Percentiles rank a stretch among this genome's conserved stretches.
phyloP scores from a whole-genome alignment of 2,329 filamentous ascomycete species.

The Colletotrichum caudatum region DNA sequence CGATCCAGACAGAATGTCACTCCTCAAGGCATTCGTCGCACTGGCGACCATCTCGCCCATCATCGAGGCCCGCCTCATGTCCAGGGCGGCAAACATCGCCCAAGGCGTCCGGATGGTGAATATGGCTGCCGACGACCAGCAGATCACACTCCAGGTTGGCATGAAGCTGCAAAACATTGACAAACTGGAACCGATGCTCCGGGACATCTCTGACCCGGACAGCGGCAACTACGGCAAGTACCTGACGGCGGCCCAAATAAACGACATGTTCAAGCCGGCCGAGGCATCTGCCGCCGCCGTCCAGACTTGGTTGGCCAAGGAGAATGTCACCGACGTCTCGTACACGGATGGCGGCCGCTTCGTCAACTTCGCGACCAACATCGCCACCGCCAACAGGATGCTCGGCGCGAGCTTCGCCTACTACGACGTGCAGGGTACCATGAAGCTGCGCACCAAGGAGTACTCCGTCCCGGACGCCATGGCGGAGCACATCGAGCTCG shows the following conservation, averaged over 20 bases:
- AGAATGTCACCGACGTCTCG: slow-evolving; percentile 39
- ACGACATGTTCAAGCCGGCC: slow-evolving; percentile 45
- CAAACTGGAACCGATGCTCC: slow-evolving; percentile 45
- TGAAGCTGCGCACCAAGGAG: slow-evolving; percentile 49
- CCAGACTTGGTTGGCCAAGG: slow-evolving; percentile 44
- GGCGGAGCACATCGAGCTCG: slow-evolving; percentile 55
- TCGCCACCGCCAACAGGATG: slow-evolving; percentile 53
- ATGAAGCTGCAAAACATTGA: slow-evolving; percentile 46
- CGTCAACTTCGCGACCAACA: slow-evolving; percentile 52
- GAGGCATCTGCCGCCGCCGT: slow-evolving; percentile 43
- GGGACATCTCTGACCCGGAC: slow-evolving; percentile 45
- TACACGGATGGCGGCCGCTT: slow-evolving; percentile 43
- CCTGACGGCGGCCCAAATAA: slow-evolving; percentile 44
- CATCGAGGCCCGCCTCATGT: slow-evolving; percentile 42
- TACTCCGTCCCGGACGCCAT: slow-evolving; percentile 52
- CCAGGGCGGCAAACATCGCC: slow-evolving; percentile 36
- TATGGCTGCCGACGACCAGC: slow-evolving; percentile 36
- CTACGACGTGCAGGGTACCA: slow-evolving; percentile 53
- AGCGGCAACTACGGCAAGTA: slow-evolving; percentile 47
- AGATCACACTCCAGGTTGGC: slow-evolving; percentile 43
- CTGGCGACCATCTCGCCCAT: slow-evolving; percentile 27
- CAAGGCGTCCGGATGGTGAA: slow-evolving; percentile 39
- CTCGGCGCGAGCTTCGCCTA: slow-evolving; percentile 57
- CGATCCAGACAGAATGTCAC: slow-evolving; percentile 25
- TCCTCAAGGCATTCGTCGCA: slow-evolving; percentile 33